phyloP scores from a whole-genome alignment of 2,329 filamentous ascomycete genomes.

The Eurotiales sp. region DNA sequence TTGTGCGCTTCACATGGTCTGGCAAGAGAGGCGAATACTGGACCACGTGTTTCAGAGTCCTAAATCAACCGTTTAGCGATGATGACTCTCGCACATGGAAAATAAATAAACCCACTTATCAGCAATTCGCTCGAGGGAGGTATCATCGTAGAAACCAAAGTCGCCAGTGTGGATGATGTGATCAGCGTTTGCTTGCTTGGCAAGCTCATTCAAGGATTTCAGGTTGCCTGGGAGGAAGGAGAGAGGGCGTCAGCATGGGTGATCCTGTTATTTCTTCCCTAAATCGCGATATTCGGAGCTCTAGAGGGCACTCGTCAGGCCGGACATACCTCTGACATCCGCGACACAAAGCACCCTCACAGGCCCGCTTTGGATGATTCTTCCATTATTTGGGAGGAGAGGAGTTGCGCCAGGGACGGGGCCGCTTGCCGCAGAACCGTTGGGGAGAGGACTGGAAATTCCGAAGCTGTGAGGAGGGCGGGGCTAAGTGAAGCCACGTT shows the following conservation, averaged over 20 bases:
- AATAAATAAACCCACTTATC: constrained; percentile 81
- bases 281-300: neutral
- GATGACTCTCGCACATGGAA: constrained; percentile 19
- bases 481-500: constrained; percentile 30
- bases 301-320: neutral
- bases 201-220: constrained; percentile 91
- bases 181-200: constrained; percentile 88
- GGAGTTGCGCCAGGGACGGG: constrained; percentile 45
- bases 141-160: constrained; percentile 98
- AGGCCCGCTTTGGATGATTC: constrained; percentile 46
- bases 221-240: constrained; percentile 72
- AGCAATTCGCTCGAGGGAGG: constrained; percentile 91
- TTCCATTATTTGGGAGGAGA: constrained; percentile 49
- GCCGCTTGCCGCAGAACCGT: constrained; percentile 40
- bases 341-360: constrained; percentile 48
- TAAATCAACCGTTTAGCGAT: constrained; percentile 37
- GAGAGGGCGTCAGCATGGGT: constrained; percentile 4
- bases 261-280: too few species aligned
- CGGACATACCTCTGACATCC: constrained; percentile 46
- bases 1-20: constrained; percentile 65
- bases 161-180: constrained; percentile 99
- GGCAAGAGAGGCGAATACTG: constrained; percentile 95
- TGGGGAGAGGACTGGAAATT: constrained; percentile 44
- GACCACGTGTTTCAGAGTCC: constrained; percentile 95
- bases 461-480: constrained; percentile 43